A percentile compares a stretch with the other conserved stretches of the same genome.
These are phyloP conservation scores for Trichoderma hamatum DNA, from an alignment of 2,329 filamentous ascomycete genomes.

Conservation along the genomic window DNA sequence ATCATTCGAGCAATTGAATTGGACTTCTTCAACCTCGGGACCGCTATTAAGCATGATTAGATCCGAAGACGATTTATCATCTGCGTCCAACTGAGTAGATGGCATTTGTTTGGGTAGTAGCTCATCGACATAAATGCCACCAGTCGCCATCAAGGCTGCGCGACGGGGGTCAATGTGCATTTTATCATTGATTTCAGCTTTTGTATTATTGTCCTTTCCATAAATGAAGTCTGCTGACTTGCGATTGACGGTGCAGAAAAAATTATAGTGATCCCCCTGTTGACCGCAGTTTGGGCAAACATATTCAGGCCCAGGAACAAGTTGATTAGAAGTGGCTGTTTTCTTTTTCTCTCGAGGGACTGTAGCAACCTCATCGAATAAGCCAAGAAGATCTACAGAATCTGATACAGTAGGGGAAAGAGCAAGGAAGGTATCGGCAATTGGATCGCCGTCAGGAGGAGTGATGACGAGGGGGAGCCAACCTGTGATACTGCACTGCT, in stretches of 20 bases:
- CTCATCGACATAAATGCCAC: not conserved
- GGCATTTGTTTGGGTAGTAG: not conserved
- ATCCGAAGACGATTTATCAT: not conserved
- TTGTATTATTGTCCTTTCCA: not conserved
- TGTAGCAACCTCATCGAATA: constrained; percentile 15
- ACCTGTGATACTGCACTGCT: constrained; percentile 27
- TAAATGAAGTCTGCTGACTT: not conserved
- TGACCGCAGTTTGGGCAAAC: constrained; percentile 30
- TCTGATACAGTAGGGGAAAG: not conserved
- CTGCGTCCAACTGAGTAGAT: not conserved
- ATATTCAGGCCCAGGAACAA: constrained; percentile 25
- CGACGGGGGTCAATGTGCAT: not conserved
- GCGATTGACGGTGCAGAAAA: constrained; percentile 25
- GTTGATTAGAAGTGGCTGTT: constrained; percentile 19
- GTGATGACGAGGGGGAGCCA: not conserved
- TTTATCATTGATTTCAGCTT: not conserved
- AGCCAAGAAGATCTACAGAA: not conserved
- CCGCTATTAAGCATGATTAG: not conserved
- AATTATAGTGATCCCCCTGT: constrained; percentile 27
- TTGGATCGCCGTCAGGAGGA: not conserved
- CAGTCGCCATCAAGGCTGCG: not conserved
- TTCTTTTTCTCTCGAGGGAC: constrained; percentile 31
- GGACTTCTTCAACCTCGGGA: not conserved
- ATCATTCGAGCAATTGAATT: not conserved
- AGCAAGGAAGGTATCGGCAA: not conserved